Evolutionary conservation across 331 rosid genomes (phyloP).

Genomic region (Rosa hybrid): DNA sequence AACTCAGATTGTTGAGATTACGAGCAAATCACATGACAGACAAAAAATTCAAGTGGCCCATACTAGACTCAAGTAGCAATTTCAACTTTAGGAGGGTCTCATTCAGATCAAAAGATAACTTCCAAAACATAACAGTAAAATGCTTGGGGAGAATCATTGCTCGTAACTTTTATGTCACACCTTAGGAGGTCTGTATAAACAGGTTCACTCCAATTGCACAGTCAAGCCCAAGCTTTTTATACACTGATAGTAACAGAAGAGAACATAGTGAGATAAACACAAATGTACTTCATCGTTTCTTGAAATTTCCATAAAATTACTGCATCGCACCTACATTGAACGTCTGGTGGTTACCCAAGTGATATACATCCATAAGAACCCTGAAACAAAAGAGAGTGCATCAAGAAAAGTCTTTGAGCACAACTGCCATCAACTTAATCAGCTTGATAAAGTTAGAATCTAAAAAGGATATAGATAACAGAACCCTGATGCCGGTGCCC

Average conservation of each 20-base stretch:
- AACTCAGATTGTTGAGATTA: not conserved
- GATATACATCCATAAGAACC: constrained; percentile 85
- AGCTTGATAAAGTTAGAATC: not conserved
- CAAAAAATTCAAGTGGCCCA: not conserved
- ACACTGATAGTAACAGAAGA: constrained; percentile 50
- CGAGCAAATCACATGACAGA: not conserved
- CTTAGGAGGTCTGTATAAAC: constrained; percentile 78
- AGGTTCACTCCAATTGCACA: constrained; percentile 94
- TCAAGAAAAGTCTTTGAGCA: not conserved
- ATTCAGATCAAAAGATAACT: not conserved
- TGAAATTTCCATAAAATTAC: not conserved
- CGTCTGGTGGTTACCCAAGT: constrained; percentile 67
- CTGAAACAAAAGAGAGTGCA: constrained; percentile 36
- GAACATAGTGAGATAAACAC: constrained; percentile 8
- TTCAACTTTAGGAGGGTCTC: not conserved
- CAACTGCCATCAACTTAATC: not conserved
- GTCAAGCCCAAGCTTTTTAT: constrained; percentile 83
- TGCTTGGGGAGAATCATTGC: not conserved
- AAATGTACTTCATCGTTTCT: not conserved
- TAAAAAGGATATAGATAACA: not conserved
- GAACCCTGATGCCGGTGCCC: not conserved
- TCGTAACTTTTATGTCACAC: constrained; percentile 31
- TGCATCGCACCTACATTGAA: constrained; percentile 72
- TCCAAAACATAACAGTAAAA: not conserved
- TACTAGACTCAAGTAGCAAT: not conserved